Base-by-base conservation (phyloP, 805 yeast species). In the Myxozyma melibiosi region DNA sequence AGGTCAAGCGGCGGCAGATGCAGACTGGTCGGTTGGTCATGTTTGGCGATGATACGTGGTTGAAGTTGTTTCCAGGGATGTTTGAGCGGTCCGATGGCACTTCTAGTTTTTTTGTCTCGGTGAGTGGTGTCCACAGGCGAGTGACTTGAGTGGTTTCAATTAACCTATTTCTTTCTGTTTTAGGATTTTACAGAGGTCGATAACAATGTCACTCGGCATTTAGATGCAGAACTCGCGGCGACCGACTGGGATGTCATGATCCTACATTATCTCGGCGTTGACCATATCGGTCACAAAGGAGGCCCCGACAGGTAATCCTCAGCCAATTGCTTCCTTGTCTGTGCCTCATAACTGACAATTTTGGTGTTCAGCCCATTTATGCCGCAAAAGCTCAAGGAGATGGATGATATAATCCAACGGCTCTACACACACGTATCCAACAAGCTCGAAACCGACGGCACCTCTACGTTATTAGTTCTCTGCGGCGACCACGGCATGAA, bases 11-110 rank as follows among this genome's bases (percentile, higher is more conserved):
- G 27, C 35, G 47, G 11, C 33, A n/a, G n/a, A n/a, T n/a, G n/a
- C 45, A 20, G 71, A 71, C 53, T 1, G 68, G 68, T 3, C 70
- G 70, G 28, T 74, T 94, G 28, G 86, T 90, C 68, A 88, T 94
- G 80, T 92, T 80, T 74, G 99, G 99, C 31, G 99, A 94, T 71
- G 99, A 94, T 69, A 94, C 99, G 1, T 94, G 99, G 99, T 72
- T 91, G 61, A 91, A 90, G 68, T 76, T 94, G 47, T 94, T 91
- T 64, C 96, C 97, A 0, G 71, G 68, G 4, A 78, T 78, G 62
- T 91, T 92, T 67, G 76, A 77, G 20, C 76, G 79, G 44, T 73
- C 70, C 28, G 98, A 94, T 38, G 98, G 98, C 1, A 92, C 98
- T 0, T 84, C 88, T 43, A 90, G 97, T 50, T 94, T 94, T 69